Percentiles rank a stretch among this genome's conserved stretches.
Conservation (phyloP, 352 stramenopile species). For the Phytophthora kernoviae region DNA sequence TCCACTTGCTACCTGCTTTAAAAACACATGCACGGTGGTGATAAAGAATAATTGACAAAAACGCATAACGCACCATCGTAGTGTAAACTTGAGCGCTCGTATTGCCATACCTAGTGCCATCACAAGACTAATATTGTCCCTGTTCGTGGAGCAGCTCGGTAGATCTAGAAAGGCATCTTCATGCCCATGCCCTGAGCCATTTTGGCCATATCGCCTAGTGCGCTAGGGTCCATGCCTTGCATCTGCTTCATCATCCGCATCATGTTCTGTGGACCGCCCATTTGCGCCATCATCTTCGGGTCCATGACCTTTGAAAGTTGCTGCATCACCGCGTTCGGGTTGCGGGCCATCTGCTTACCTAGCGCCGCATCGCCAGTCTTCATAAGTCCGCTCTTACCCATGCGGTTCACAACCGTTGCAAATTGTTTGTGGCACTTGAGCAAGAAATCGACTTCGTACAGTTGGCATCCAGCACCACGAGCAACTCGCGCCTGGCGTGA, state of each 20-base stretch:
- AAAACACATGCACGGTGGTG: not conserved
- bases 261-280: conserved; percentile 84
- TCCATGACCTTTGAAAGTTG: conserved; percentile 95
- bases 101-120: conserved; percentile 17
- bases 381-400: conserved; percentile 97
- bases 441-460: conserved; percentile 92
- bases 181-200: conserved; percentile 76
- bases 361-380: conserved; percentile 87
- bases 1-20: not conserved
- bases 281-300: conserved; percentile 92
- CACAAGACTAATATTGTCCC: conserved; percentile 18
- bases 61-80: conserved; percentile 17
- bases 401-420: conserved; percentile 94
- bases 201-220: conserved; percentile 80
- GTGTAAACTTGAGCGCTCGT: conserved; percentile 29
- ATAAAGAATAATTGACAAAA: not conserved
- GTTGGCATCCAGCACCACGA: conserved; percentile 88
- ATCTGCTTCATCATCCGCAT: conserved; percentile 96
- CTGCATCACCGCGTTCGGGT: conserved; percentile 97
- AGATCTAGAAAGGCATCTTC: conserved; percentile 80
- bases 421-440: conserved; percentile 97
- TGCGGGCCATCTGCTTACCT: conserved; percentile 95
- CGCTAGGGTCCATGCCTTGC: conserved; percentile 81
- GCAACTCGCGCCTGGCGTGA: conserved; percentile 90
- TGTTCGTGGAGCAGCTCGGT: conserved; percentile 1